Conservation (phyloP, 2,329 filamentous ascomycete species). For the Aspergillus thermomutatus region DNA sequence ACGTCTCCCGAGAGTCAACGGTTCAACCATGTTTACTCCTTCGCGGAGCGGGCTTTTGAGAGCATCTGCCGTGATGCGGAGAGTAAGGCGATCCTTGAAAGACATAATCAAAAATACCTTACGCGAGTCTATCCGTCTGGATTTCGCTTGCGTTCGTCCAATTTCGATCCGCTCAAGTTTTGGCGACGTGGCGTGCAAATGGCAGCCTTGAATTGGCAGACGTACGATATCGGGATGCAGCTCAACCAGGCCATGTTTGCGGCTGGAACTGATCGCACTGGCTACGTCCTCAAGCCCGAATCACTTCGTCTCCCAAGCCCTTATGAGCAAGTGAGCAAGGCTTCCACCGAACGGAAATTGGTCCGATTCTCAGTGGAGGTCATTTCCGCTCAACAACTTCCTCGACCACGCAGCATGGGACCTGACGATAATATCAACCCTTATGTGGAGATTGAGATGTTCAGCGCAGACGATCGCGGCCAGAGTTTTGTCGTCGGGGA, state of each 20-base stretch:
- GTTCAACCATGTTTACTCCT: slow-evolving; percentile 93
- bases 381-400: slow-evolving; percentile 91
- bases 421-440: slow-evolving; percentile 77
- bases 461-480: slow-evolving; percentile 87
- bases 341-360: slow-evolving; percentile 73
- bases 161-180: slow-evolving; percentile 90
- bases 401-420: slow-evolving; percentile 72
- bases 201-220: slow-evolving; percentile 98
- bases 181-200: slow-evolving; percentile 97
- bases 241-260: slow-evolving; percentile 98
- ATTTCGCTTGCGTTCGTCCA: slow-evolving; percentile 78
- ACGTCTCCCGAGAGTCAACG: slow-evolving; percentile 72
- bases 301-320: slow-evolving; percentile 60
- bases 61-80: slow-evolving; percentile 73
- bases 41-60: slow-evolving; percentile 85
- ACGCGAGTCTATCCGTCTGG: slow-evolving; percentile 93
- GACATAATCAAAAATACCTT: slow-evolving; percentile 86
- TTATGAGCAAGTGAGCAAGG: slow-evolving; percentile 28
- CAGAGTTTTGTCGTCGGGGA: slow-evolving; percentile 67
- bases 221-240: slow-evolving; percentile 91
- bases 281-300: slow-evolving; percentile 89
- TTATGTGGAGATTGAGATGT: slow-evolving; percentile 92
- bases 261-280: slow-evolving; percentile 77
- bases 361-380: slow-evolving; percentile 84
- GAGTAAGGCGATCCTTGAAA: slow-evolving; percentile 73